These are phyloP conservation scores for Aurinia saxatilis DNA, from an alignment of 345 rosid species.

Conservation along the genomic window DNA sequence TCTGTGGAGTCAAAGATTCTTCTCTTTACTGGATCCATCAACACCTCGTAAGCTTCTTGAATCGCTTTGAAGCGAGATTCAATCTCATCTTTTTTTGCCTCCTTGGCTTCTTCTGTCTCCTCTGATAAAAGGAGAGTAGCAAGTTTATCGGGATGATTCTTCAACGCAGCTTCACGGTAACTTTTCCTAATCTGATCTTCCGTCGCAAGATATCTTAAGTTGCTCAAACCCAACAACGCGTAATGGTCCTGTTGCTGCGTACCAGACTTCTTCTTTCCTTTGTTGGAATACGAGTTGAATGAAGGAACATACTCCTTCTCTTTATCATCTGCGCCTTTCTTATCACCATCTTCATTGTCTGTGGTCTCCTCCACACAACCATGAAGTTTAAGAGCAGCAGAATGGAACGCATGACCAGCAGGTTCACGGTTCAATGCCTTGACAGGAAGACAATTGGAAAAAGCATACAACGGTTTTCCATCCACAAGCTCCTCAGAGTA, in stretches of 20 bases:
- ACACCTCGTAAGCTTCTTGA: constrained; percentile 91
- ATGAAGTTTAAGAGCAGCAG: constrained; percentile 71
- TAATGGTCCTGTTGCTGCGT: constrained; percentile 81
- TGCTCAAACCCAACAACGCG: constrained; percentile 84
- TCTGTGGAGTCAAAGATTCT: constrained; percentile 92
- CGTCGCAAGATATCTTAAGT: constrained; percentile 92
- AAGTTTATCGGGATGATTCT: constrained; percentile 93
- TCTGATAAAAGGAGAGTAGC: constrained; percentile 80
- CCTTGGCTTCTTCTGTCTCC: constrained; percentile 88
- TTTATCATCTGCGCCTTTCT: constrained; percentile 51
- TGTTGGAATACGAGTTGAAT: constrained; percentile 61
- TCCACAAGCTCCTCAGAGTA: constrained; percentile 76
- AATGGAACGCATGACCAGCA: constrained; percentile 87
- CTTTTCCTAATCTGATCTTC: constrained; percentile 94
- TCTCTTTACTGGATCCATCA: constrained; percentile 84
- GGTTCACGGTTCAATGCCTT: constrained; percentile 80
- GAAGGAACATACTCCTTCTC: constrained; percentile 59
- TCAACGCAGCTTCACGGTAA: constrained; percentile 88
- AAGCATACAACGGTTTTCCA: constrained; percentile 58
- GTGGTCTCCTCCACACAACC: constrained; percentile 61
- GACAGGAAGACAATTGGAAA: constrained; percentile 77
- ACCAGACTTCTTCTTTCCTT: constrained; percentile 89
- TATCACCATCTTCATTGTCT: constrained; percentile 36
- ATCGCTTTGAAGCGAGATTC: constrained; percentile 79
- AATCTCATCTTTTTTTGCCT: constrained; percentile 86